Base-by-base conservation (phyloP, 2,329 filamentous ascomycete species). In the Emmonsia crescens region DNA sequence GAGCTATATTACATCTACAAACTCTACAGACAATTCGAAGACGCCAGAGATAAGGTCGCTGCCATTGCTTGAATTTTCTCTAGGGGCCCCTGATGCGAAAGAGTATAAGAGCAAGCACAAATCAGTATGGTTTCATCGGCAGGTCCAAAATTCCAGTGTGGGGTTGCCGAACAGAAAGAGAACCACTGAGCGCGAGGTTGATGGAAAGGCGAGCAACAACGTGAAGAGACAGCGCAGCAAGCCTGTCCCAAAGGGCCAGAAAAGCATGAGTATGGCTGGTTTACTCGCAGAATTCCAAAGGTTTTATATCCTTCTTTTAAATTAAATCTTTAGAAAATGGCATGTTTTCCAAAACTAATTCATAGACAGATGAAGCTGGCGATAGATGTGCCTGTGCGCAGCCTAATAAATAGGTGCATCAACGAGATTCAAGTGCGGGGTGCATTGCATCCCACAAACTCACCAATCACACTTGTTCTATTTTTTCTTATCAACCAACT, bases 271-370 rank as follows among this genome's bases (percentile, higher is more conserved):
- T 61, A 66, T 75, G 51, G 63, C 64, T 19, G 69, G 67, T 42
- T 33, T 74, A 14, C 64, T 75, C 27, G 64, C 66, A n/a, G 69
- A 72, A n/a, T 74, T 75, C 61, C 57, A 68, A 9, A 69, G 57
- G 66, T 58, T 38, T 46, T 31, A 12, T 14, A 29, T 27, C 27
- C 27, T 44, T 27, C n/a, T 21, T 56, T 14, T 2, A 46, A n/a
- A 29, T 16, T 27, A 27, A 29, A 29, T 19, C 5, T 14, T 29
- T 27, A 29, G 12, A 16, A 49, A 56, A 57, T 6, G 16, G 5
- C 16, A 40, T 10, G 12, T 57, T 19, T 9, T 14, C 14, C 36
- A 42, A 36, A 1, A 57, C 36, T 57, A 19, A 57, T 14, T 16
- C 24, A 42, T 9, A 29, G 10, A 5, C 16, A 57, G 54, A 19